Evolutionary conservation across 768 basidiomycete species (phyloP).

Genomic region (Mycena haematopus): DNA sequence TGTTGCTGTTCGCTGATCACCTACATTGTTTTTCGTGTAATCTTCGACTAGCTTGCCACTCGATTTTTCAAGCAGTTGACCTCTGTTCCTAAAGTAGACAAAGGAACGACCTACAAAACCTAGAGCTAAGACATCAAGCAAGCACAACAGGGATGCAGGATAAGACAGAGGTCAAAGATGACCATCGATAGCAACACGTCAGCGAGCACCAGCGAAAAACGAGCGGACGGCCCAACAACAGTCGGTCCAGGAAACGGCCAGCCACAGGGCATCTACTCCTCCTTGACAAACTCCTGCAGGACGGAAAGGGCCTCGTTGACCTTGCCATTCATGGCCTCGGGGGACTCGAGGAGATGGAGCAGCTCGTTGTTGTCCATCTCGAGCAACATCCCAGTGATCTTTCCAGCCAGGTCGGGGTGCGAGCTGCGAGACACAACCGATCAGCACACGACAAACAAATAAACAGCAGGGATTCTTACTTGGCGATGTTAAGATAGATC

Average conservation of each 20-base stretch:
- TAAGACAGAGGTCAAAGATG: constrained; percentile 40
- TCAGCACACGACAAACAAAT: constrained; percentile 22
- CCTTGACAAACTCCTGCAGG: constrained; percentile 79
- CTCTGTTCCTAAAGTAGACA: constrained; percentile 65
- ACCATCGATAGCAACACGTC: constrained; percentile 37
- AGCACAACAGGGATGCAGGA: constrained; percentile 34
- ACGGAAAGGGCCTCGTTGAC: constrained; percentile 91
- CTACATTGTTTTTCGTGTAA: neutral
- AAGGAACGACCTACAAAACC: constrained; percentile 61
- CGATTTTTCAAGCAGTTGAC: constrained; percentile 52
- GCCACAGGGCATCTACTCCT: constrained; percentile 32
- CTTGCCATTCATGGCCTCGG: constrained; percentile 86
- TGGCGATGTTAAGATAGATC: constrained; percentile 88
- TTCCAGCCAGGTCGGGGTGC: constrained; percentile 94
- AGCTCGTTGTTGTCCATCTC: constrained; percentile 99
- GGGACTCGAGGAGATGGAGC: constrained; percentile 83
- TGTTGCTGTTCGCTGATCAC: too few relatives aligned
- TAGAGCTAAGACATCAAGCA: constrained; percentile 40
- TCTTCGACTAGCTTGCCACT: too few relatives aligned
- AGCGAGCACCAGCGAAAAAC: constrained; percentile 41
- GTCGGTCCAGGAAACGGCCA: constrained; percentile 42
- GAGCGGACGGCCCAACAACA: constrained; percentile 57
- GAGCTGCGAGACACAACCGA: constrained; percentile 49
- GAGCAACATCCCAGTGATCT: constrained; percentile 98
- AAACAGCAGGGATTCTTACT: constrained; percentile 56